phyloP scores from a whole-genome alignment of 2,329 filamentous ascomycete species.

The Ascochyta rabiei region DNA sequence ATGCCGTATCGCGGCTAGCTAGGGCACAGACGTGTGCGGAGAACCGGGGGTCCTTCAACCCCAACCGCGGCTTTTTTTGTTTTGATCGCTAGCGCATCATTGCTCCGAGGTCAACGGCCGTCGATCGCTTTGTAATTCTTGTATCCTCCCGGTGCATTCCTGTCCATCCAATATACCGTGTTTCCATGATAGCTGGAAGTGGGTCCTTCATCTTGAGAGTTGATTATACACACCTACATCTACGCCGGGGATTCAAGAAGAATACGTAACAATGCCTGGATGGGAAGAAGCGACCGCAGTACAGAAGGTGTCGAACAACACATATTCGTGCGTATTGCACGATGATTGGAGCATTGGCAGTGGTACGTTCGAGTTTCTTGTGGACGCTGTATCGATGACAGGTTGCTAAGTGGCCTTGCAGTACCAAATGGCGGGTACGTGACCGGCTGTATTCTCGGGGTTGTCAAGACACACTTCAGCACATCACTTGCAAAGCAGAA shows the following conservation, averaged over 20 bases:
- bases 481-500: constrained; percentile 63
- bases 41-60: constrained; percentile 15
- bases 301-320: constrained; percentile 59
- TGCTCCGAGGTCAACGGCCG: constrained; percentile 27
- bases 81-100: constrained; percentile 18
- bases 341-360: constrained; percentile 70
- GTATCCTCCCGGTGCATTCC: background rate
- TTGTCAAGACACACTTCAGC: constrained; percentile 64
- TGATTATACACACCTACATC: background rate
- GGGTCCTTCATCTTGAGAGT: background rate
- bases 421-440: constrained; percentile 76
- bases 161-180: background rate
- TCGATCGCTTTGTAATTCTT: background rate
- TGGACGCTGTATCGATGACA: background rate
- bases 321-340: constrained; percentile 62
- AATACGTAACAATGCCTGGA: constrained; percentile 37
- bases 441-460: constrained; percentile 65
- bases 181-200: background rate
- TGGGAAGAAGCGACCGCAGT: constrained; percentile 58
- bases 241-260: background rate
- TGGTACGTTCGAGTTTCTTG: constrained; percentile 51
- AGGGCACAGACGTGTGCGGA: constrained; percentile 17
- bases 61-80: constrained; percentile 33
- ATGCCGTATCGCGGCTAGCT: constrained; percentile 20
- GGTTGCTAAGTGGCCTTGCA: constrained; percentile 35